These are phyloP conservation scores for Colletotrichum sp. DNA, from an alignment of 2,329 filamentous ascomycete genomes.

Conservation along the genomic window DNA sequence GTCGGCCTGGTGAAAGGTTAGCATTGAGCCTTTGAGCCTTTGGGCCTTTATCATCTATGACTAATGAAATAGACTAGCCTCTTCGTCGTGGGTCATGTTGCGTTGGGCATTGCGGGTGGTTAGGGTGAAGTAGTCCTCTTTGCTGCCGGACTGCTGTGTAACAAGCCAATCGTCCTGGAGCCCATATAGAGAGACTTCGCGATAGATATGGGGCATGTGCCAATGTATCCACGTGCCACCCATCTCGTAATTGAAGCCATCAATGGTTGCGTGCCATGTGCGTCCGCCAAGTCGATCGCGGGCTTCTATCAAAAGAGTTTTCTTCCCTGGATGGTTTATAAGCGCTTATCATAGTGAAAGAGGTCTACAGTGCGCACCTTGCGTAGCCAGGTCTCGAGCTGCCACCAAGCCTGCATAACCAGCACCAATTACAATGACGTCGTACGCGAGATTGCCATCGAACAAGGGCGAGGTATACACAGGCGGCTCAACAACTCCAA, in stretches of 20 bases:
- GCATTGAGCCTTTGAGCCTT: neutral
- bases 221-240: slow-evolving; percentile 49
- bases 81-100: neutral
- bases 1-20: slow-evolving; percentile 9
- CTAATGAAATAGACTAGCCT: neutral
- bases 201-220: neutral
- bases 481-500: neutral
- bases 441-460: neutral
- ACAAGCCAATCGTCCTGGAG: neutral
- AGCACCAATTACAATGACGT: neutral
- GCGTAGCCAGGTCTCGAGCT: slow-evolving; percentile 28
- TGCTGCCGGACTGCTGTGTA: neutral
- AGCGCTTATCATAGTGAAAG: neutral
- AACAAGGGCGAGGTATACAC: neutral
- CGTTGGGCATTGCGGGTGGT: neutral
- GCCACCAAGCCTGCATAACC: slow-evolving; percentile 37
- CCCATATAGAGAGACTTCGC: neutral
- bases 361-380: slow-evolving; percentile 22
- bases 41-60: neutral
- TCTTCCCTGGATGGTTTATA: slow-evolving; percentile 16
- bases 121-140: neutral
- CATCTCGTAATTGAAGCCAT: slow-evolving; percentile 43
- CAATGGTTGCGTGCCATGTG: slow-evolving; percentile 40
- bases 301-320: slow-evolving; percentile 41
- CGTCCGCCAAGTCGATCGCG: slow-evolving; percentile 47